Conservation (phyloP, 805 yeast genomes). For the Candida maltosa region DNA sequence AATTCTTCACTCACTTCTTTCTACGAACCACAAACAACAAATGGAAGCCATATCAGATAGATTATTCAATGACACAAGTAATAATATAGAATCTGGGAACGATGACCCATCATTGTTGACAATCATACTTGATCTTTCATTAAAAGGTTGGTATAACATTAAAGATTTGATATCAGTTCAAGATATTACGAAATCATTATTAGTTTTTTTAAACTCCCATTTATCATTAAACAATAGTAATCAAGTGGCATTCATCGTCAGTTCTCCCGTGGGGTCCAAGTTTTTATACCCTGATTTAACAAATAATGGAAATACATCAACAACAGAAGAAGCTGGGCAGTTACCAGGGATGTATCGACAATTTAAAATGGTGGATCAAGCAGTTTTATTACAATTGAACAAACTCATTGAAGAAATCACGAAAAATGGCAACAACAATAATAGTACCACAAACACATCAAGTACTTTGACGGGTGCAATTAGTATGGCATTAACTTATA, state of each 20-base stretch:
- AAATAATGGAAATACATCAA: constrained; percentile 13
- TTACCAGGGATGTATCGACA: constrained; percentile 77
- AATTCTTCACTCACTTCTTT: background rate
- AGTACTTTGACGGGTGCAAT: constrained; percentile 64
- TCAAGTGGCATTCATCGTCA: constrained; percentile 75
- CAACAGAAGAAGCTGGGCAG: constrained; percentile 25
- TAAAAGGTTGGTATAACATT: constrained; percentile 59
- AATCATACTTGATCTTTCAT: constrained; percentile 74
- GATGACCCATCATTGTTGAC: constrained; percentile 73
- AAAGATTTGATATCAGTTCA: constrained; percentile 48
- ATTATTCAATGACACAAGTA: constrained; percentile 39
- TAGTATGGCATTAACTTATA: constrained; percentile 76
- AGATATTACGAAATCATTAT: constrained; percentile 59
- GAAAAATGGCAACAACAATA: constrained; percentile 21
- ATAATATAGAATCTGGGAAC: constrained; percentile 21
- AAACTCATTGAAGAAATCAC: constrained; percentile 16
- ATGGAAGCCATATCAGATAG: constrained; percentile 73
- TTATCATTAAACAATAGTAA: constrained; percentile 81
- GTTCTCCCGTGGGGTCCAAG: constrained; percentile 66
- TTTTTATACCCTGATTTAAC: constrained; percentile 62
- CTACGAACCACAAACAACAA: background rate
- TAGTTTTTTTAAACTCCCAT: constrained; percentile 85
- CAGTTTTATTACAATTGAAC: constrained; percentile 59
- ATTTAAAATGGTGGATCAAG: constrained; percentile 74
- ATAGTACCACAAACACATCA: constrained; percentile 40